Conservation (phyloP, 352 stramenopile species). For the Phytophthora pistaciae region DNA sequence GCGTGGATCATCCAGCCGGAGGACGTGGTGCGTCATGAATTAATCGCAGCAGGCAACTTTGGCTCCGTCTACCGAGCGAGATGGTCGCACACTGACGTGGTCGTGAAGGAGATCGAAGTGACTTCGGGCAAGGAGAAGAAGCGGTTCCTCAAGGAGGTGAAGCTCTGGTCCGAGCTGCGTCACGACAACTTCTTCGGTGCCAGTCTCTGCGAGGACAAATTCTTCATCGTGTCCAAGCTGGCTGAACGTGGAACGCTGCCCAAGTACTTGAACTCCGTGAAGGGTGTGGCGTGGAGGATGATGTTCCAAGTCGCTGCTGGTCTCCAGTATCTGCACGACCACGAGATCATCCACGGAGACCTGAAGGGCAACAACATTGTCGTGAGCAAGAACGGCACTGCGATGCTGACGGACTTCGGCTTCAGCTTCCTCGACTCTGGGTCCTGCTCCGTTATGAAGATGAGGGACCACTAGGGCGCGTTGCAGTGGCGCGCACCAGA, state of each 20-base stretch:
- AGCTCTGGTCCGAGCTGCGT: neutral
- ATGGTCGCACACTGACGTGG: neutral
- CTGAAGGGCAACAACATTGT: conserved; percentile 36
- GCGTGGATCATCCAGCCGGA: neutral
- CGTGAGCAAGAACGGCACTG: conserved; percentile 28
- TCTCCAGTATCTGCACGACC: conserved; percentile 21
- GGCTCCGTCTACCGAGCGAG: neutral
- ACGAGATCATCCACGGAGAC: conserved; percentile 37
- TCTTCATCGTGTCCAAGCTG: neutral
- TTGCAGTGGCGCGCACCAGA: neutral
- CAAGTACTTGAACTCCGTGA: conserved; percentile 14
- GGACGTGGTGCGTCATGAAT: neutral
- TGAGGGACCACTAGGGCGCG: neutral
- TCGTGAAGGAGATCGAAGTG: neutral
- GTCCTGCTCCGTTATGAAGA: conserved; percentile 17
- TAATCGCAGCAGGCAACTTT: neutral
- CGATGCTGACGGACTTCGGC: conserved; percentile 52
- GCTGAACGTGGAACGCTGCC: neutral
- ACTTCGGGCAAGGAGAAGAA: neutral
- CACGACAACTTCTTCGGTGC: neutral
- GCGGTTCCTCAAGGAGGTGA: neutral
- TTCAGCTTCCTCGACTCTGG: conserved; percentile 8
- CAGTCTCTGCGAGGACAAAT: neutral
- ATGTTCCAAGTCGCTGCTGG: conserved; percentile 24
- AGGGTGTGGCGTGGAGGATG: conserved; percentile 16